phyloP scores from a whole-genome alignment of 208 protist species.

The Strigomonas culicis region DNA sequence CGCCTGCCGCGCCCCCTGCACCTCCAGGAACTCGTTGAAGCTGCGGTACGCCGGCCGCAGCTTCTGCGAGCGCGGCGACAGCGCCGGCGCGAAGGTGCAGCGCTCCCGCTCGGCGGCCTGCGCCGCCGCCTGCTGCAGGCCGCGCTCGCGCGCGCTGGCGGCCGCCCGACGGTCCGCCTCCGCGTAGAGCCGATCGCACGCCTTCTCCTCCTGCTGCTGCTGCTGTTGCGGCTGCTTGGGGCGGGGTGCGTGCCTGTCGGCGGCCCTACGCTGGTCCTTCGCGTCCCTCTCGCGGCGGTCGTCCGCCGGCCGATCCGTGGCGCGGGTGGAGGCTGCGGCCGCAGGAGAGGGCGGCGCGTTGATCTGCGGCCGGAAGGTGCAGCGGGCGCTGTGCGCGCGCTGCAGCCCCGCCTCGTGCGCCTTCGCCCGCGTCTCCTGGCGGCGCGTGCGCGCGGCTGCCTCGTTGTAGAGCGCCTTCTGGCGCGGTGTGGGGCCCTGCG shows the following conservation, averaged over 20 bases:
- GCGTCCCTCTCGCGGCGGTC: neutral
- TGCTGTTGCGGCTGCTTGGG: too few species aligned
- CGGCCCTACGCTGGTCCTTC: too few species aligned
- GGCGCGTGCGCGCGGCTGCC: too few species aligned
- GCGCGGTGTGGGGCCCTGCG: too few species aligned
- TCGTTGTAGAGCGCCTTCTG: too few species aligned
- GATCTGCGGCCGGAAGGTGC: too few species aligned
- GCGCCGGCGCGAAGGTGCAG: constrained; percentile 24
- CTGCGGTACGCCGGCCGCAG: constrained; percentile 10
- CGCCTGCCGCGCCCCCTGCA: constrained; percentile 14
- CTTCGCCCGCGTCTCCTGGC: too few species aligned
- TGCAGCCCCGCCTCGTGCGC: too few species aligned
- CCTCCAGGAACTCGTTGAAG: constrained; percentile 21
- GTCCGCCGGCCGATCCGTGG: neutral
- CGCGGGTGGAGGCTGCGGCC: neutral
- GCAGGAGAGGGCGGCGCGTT: neutral
- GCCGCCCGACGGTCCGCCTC: too few species aligned
- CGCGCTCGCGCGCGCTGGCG: neutral
- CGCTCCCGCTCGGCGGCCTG: neutral
- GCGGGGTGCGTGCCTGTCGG: too few species aligned
- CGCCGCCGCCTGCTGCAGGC: neutral
- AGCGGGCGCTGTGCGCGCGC: too few species aligned
- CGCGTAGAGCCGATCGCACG: neutral
- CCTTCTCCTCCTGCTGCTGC: neutral
- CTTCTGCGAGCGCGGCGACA: constrained; percentile 15